Percentiles rank a stretch among this genome's conserved stretches.
phyloP scores from a whole-genome alignment of 495 filamentous ascomycete species.

The Durotheca rogersii region DNA sequence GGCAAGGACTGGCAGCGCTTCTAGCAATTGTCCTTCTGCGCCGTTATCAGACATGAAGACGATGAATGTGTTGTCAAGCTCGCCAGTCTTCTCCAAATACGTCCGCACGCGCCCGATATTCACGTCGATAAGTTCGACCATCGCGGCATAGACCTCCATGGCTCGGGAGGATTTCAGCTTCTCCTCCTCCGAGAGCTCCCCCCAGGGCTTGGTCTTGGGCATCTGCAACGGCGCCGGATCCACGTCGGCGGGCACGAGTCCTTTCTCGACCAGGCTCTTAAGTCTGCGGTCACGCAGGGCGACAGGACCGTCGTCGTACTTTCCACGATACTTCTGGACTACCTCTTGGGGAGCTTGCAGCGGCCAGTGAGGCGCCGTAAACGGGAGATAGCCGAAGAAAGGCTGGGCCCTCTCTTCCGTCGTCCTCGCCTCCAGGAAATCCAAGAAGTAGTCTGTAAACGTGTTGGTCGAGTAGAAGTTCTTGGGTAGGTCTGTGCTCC shows the following conservation, averaged over 20 bases:
- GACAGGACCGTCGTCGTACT: constrained; percentile 59
- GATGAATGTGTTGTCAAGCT: constrained; percentile 64
- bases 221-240: constrained; percentile 56
- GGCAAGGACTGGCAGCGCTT: constrained; percentile 56
- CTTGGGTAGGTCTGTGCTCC: constrained; percentile 40
- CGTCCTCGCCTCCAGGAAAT: constrained; percentile 56
- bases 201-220: constrained; percentile 56
- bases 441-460: constrained; percentile 55
- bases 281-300: constrained; percentile 54
- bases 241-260: constrained; percentile 53
- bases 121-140: constrained; percentile 63
- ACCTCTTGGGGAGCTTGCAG: constrained; percentile 57
- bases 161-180: constrained; percentile 53
- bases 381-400: constrained; percentile 63
- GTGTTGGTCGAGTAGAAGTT: constrained; percentile 59
- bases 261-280: constrained; percentile 51
- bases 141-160: constrained; percentile 63
- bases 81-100: constrained; percentile 55
- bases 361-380: constrained; percentile 64
- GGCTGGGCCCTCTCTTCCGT: constrained; percentile 49
- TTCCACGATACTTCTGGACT: constrained; percentile 54
- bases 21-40: constrained; percentile 62
- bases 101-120: constrained; percentile 62
- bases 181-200: constrained; percentile 51
- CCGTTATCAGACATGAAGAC: constrained; percentile 67